Conservation (phyloP, 148 eudicot species). For the Fagopyrum esculentum region DNA sequence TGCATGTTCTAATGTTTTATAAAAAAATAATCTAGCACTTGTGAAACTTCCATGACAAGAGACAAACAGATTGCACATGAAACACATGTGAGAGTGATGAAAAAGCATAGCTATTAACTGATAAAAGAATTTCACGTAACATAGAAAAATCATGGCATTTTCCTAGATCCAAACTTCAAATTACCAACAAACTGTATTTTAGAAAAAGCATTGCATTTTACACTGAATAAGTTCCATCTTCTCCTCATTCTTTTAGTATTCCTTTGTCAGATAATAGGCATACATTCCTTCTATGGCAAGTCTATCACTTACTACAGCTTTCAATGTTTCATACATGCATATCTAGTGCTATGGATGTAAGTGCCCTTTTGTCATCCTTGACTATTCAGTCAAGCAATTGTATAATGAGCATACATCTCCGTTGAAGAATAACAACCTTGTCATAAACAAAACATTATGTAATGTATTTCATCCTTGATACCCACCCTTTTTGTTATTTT, state of each 20-base stretch:
- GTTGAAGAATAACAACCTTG: not conserved
- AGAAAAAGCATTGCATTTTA: not conserved
- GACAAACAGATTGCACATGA: not conserved
- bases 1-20: too few species aligned
- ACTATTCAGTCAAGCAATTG: not conserved
- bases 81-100: not conserved
- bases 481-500: not conserved
- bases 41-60: not conserved
- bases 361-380: not conserved
- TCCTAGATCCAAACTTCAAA: not conserved
- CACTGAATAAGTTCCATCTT: not conserved
- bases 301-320: not conserved
- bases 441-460: not conserved
- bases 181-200: not conserved
- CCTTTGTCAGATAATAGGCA: not conserved
- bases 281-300: not conserved
- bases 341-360: not conserved
- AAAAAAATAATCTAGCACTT: not conserved
- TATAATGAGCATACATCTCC: not conserved
- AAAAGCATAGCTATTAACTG: not conserved
- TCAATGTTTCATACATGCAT: not conserved
- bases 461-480: not conserved
- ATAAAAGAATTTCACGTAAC: not conserved
- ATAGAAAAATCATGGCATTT: not conserved
- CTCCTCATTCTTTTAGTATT: not conserved